Base-by-base conservation (phyloP, 345 rosid genomes). In the Theobroma cacao region DNA sequence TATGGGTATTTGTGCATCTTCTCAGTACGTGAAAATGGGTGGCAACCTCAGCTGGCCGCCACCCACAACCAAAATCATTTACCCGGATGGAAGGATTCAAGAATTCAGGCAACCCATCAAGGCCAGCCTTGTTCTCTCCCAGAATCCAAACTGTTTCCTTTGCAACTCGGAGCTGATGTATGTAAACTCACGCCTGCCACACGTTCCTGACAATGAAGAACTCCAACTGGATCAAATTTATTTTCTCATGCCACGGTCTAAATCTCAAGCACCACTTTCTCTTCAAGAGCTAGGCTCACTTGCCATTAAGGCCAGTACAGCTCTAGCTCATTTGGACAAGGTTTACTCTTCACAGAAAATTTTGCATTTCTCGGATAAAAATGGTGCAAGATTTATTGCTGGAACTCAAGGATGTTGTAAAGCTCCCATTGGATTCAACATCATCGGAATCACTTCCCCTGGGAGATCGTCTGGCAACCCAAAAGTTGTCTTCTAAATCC, bases 1-100 rank as follows among this genome's bases (percentile, higher is more conserved):
- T 31, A 85, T 88, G 89, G 91, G 91, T 33, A 86, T 74, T 22
- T 86, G 90, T 56, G 79, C 80, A 55, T 77, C 88, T 38, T 82
- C 82, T 66, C 86, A 65, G 5, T 17, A 53, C 79, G 45, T 47
- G 18, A 56, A 14, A 28, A 69, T 56, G 33, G 58, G 30, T 3
- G 47, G 17, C 9, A 13, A 45, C 66, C 50, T 67, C 22, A 81
- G 31, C 38, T 41, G 77, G 75, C 31, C 74, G 50, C 43, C 75
- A 12, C 47, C 78, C 64, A 80, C 92, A 0, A 77, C 74, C 74
- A 84, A 85, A 50, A 75, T 90, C 1, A 74, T 90, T 22, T 80
- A 81, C 73, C 1, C 60, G 3, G 84, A 90, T 52, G 91, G 91
- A 18, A 80, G 50, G 64, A 75, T 90, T 18, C 81, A 75, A 33